Conservation (phyloP, 257 asterid genomes). For the Penstemon davidsonii region DNA sequence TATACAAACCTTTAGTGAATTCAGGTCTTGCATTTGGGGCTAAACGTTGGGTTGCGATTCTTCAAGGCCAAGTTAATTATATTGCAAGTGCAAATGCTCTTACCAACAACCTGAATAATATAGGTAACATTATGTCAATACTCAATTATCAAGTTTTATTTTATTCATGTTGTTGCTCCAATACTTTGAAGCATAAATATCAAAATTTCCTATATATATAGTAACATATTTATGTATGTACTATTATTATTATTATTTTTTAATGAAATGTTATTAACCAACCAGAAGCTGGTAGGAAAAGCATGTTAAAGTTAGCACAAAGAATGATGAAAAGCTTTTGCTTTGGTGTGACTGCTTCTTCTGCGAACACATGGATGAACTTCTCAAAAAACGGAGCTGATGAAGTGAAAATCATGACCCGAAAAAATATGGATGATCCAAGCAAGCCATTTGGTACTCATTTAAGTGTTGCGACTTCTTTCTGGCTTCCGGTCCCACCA, state of each 20-base stretch:
- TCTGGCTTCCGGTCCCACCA: slow-evolving; percentile 49
- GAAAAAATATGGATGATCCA: slow-evolving; percentile 39
- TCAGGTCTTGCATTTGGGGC: slow-evolving; percentile 66
- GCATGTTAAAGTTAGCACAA: slow-evolving; percentile 37
- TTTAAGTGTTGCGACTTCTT: slow-evolving; percentile 40
- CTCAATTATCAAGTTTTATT: not conserved
- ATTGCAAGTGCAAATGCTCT: slow-evolving; percentile 23
- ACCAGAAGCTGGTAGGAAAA: slow-evolving; percentile 27
- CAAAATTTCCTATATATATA: no score
- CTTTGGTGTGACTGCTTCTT: slow-evolving; percentile 32
- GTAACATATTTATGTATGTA: no score
- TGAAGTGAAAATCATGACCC: slow-evolving; percentile 35
- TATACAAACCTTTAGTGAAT: slow-evolving; percentile 43
- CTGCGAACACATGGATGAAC: slow-evolving; percentile 41
- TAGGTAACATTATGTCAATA: slow-evolving; percentile 19
- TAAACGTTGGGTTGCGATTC: slow-evolving; percentile 50
- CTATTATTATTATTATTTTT: no score
- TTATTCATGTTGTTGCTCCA: no score
- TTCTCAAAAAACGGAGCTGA: slow-evolving; percentile 32
- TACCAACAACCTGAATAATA: not conserved
- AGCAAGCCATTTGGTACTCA: slow-evolving; percentile 36
- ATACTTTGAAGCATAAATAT: no score
- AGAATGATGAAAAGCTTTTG: slow-evolving; percentile 43
- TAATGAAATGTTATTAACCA: no score
- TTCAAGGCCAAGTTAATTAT: slow-evolving; percentile 48